Percentiles rank a stretch among this genome's conserved stretches.
phyloP scores from a whole-genome alignment of 2,329 filamentous ascomycete species.

The Alternaria triticina region DNA sequence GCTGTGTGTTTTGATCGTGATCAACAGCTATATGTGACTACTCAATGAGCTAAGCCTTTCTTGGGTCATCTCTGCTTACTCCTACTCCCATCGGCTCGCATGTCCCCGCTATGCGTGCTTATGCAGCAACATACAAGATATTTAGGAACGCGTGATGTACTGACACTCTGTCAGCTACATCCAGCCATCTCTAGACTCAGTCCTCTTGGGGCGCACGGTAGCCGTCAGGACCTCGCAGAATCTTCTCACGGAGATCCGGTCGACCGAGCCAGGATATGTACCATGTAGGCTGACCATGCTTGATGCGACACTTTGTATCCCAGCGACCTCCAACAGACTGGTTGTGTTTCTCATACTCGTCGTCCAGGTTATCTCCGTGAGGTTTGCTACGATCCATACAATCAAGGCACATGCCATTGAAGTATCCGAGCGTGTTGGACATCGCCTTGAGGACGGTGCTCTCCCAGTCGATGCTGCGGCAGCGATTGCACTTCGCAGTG shows the following conservation, averaged over 20 bases:
- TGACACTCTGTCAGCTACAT: not conserved
- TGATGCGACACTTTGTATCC: conserved; percentile 30
- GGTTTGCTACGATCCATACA: conserved; percentile 32
- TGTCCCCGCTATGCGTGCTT: not conserved
- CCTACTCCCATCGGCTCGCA: not conserved
- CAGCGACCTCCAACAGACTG: conserved; percentile 21
- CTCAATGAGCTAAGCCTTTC: not conserved
- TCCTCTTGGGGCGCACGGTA: conserved; percentile 1
- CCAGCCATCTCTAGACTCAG: not conserved
- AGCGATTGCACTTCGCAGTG: conserved; percentile 12
- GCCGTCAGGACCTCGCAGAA: conserved; percentile 10
- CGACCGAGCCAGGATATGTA: conserved; percentile 35
- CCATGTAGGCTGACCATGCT: conserved; percentile 38
- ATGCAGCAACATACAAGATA: not conserved
- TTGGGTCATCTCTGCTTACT: not conserved
- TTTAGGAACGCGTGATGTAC: not conserved
- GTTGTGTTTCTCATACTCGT: conserved; percentile 31
- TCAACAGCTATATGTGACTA: not conserved
- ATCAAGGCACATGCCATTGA: conserved; percentile 43
- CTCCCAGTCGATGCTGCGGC: conserved; percentile 17
- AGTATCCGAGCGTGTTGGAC: conserved; percentile 17
- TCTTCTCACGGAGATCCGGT: conserved; percentile 24
- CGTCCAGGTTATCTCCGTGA: conserved; percentile 13
- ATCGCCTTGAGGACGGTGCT: not conserved
- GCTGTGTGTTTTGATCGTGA: not conserved